Base-by-base conservation (phyloP, 257 asterid genomes). In the Przewalskia tangutica region DNA sequence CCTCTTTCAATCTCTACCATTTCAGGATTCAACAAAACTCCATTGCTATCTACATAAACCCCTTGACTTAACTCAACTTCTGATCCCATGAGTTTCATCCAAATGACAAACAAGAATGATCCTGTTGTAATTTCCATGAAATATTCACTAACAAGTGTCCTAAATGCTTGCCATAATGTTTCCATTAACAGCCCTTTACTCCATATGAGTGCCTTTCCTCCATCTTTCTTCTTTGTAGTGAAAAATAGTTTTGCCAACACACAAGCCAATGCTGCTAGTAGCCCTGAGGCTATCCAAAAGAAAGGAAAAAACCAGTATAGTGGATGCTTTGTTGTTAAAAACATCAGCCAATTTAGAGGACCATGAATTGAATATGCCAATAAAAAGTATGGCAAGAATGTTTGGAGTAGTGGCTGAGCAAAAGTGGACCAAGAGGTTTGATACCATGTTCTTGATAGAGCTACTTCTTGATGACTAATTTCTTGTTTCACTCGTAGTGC, bases 81-180 rank as follows among this genome's bases (percentile, higher is more conserved):
- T 46, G 97, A 89, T 68, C 98, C 97, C 98, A 94, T 90, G 32
- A 89, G 79, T 86, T 88, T 94, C 98, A 94, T 92, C 97, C 96
- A 94, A 5, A 84, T 82, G 5, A 84, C 87, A 76, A 92, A 94
- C 38, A 92, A 58, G 54, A 87, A 62, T 27, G 97, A 93, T 4
- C 98, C 98, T 5, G 89, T 86, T 1, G 89, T 87, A 88, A 89
- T 87, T 14, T 92, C 97, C 82, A 94, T 85, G 88, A 94, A 94
- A 64, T 92, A 92, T 2, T 94, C 98, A 2, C 96, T 97, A 4
- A 86, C 88, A 3, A 94, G 17, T 7, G 94, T 91, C 86, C 89
- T 94, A 55, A 90, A 89, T 68, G 98, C 94, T 81, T 94, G 98
- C 98, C 98, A 92, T 13, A 92, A 65, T 1, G 98, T 94, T 81